Percentiles rank a stretch among this genome's conserved stretches.
Conservation (phyloP, 108 stramenopile genomes). For the Fragilaria crotonensis region DNA sequence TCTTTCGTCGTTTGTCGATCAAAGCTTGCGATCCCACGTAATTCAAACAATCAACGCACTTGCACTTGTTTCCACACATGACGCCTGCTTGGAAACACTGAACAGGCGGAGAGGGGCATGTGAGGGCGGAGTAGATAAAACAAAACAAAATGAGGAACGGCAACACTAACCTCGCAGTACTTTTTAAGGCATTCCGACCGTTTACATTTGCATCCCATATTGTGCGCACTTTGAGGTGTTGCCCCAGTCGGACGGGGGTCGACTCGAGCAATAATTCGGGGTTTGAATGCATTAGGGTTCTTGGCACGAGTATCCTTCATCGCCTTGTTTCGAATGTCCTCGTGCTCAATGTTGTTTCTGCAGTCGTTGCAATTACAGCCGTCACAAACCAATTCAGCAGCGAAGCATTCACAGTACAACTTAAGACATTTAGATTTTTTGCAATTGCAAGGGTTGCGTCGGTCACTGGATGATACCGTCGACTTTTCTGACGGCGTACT, state of each 20-base stretch:
- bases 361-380: constrained; percentile 91
- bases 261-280: constrained; percentile 30
- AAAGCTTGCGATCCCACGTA: constrained; percentile 66
- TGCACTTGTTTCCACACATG: constrained; percentile 90
- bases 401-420: constrained; percentile 93
- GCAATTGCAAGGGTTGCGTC: constrained; percentile 65
- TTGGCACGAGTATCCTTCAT: constrained; percentile 82
- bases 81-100: constrained; percentile 91
- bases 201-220: constrained; percentile 92
- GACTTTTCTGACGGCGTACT: constrained; percentile 16
- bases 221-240: constrained; percentile 44
- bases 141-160: neutral
- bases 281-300: constrained; percentile 79
- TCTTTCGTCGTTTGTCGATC: constrained; percentile 75
- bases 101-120: neutral
- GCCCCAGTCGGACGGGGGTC: constrained; percentile 4
- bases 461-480: constrained; percentile 2
- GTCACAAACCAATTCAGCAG: constrained; percentile 71
- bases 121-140: neutral
- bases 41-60: constrained; percentile 89
- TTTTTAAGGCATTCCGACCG: constrained; percentile 93
- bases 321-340: constrained; percentile 68
- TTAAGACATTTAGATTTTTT: constrained; percentile 94
- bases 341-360: constrained; percentile 60
- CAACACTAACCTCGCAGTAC: constrained; percentile 87